A percentile compares a stretch with the other conserved stretches of the same genome.
Conservation (phyloP, 2,329 filamentous ascomycete genomes). For the Aspergillus pseudoterreus region DNA sequence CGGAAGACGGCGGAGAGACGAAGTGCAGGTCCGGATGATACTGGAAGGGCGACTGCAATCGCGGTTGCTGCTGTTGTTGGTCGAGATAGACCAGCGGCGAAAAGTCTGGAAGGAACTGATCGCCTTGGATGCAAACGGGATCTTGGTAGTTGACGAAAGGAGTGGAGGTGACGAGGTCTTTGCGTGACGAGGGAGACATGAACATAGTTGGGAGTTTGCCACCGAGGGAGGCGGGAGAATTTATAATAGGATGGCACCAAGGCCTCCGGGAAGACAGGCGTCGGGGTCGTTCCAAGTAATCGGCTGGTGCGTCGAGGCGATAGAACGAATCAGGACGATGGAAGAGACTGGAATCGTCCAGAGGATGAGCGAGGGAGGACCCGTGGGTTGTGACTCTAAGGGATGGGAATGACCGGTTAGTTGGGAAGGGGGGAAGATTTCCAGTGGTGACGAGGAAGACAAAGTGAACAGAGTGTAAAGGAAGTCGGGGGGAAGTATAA, state of each 20-base stretch:
- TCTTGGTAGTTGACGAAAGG: conserved; percentile 26
- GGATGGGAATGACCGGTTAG: conserved; percentile 5
- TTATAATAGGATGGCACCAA: conserved; percentile 25
- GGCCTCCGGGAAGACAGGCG: conserved; percentile 17
- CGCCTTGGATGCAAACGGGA: conserved; percentile 37
- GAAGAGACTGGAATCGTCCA: conserved; percentile 29
- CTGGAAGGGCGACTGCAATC: conserved; percentile 33
- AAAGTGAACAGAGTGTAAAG: background rate
- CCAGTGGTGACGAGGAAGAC: conserved; percentile 4
- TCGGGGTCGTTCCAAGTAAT: conserved; percentile 25
- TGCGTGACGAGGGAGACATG: conserved; percentile 38
- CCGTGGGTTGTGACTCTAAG: conserved; percentile 2
- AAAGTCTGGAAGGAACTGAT: conserved; percentile 32
- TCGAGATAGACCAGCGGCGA: conserved; percentile 22
- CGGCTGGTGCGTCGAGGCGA: conserved; percentile 17
- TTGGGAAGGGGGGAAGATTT: background rate
- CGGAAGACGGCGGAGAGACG: conserved; percentile 35
- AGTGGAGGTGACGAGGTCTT: conserved; percentile 36
- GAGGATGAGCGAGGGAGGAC: conserved; percentile 1
- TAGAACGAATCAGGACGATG: conserved; percentile 7
- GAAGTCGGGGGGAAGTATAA: background rate
- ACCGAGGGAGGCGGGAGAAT: conserved; percentile 25
- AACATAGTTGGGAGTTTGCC: conserved; percentile 36
- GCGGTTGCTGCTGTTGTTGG: conserved; percentile 23
- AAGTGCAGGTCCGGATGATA: conserved; percentile 27